Base-by-base conservation (phyloP, 257 asterid genomes). In the Salvia miltiorrhiza region DNA sequence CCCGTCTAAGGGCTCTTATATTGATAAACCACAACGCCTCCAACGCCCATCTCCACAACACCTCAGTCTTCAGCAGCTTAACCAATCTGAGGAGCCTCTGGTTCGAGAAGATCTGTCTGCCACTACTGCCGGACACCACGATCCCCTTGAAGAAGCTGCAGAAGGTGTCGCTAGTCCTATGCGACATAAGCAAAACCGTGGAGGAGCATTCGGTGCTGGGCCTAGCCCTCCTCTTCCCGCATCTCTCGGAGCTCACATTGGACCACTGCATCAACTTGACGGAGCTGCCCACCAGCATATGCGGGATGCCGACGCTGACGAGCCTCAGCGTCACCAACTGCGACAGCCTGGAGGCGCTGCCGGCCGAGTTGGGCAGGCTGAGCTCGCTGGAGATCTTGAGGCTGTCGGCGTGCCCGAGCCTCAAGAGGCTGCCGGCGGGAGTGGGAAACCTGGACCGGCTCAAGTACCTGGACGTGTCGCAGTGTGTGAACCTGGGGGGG, bases 231-330 rank as follows among this genome's bases (percentile, higher is more conserved):
- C 85, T 88, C 28, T 93, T 93, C 83, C 98, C 98, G 14, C 81
- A 82, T 16, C 97, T 93, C 6, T 78, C 85, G 0, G 98, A 93
- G 77, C 86, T 93, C 72, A 78, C 91, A 7, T 71, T 93, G 88
- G 97, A 93, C 74, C 96, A 93, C 69, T 93, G 98, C 82, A 90
- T 93, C 73, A 90, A 93, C 76, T 56, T 93, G 45, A 72, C 78
- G 23, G 84, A 80, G 32, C 63, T 93, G 17, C 97, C 98, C 4
- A 52, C 84, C 0, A 81, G 86, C 47, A 72, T 93, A 49, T 85
- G 87, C 78, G 79, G 64, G 53, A 90, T 93, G 97, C 82, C 37
- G 4, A 67, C 84, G 0, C 93, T 90, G 23, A 78, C 65, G 48
- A 90, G 87, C 85, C 72, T 92, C 24, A 90, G 97, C n/a, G 65